Evolutionary conservation across 1,139 yeast genomes (phyloP), one percentile per base, ranked within the genome.

Genomic region (Debaryomyces robertsiae): DNA sequence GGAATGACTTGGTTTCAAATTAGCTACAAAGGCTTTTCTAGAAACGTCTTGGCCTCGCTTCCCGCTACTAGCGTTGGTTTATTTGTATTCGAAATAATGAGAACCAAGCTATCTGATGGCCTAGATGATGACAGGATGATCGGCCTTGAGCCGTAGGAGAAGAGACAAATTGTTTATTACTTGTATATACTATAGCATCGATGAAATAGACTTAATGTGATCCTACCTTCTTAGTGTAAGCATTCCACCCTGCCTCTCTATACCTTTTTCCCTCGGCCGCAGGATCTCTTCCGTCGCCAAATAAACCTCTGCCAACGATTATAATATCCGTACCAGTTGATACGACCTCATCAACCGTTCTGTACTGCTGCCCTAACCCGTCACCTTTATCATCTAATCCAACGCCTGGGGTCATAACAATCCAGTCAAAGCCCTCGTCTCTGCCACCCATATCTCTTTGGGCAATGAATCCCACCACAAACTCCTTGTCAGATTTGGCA

Each of bases 361-460:
- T 77, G 65, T 94, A 94, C 65, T 93, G 98, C 66, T 94, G 99
- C 16, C 99, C 99, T 47, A 93, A 75, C 1, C 82, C 82, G 61
- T 93, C 99, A n/a, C 98, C 98, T 63, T 84, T 93, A 57, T 91
- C 98, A 59, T 91, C 98, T 44, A 94, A 75, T 2, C 98, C 98
- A 33, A 94, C 98, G 45, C 99, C 99, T 0, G 99, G 99, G 1
- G 98, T 93, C 91, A 94, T 82, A 42, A 90, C 79, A 40, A 94
- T 67, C 96, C 97, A 94, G 65, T 93, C 98, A 55, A 85, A 90
- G 0, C 90, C 93, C 58, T 83, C 91, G 3, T 80, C 84, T 38
- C 74, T 68, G 11, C 93, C 94, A 24, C 88, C 90, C 91, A 90
- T 87, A 46, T 84, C 82, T 54, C 79, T 76, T 61, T 91, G 97